phyloP scores from a whole-genome alignment of 1,284 basidiomycete species.

The Trichosporon faecale region DNA sequence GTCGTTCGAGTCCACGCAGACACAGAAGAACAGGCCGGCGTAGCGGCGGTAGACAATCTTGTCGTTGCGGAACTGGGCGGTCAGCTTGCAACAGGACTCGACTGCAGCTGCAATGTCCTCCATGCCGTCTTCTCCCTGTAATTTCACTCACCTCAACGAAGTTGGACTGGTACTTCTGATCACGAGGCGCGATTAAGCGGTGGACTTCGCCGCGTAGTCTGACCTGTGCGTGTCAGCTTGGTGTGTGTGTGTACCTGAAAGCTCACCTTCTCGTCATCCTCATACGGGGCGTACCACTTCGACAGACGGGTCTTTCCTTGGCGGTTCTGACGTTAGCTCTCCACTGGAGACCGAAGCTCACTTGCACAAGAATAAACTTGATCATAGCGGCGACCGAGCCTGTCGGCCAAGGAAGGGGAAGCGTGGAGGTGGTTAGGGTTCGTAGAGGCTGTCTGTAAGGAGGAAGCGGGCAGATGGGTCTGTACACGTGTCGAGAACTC shows the following conservation, averaged over 20 bases:
- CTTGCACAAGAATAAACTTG: constrained; percentile 89
- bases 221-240: constrained; percentile 59
- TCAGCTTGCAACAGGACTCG: neutral
- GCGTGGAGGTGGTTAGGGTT: neutral
- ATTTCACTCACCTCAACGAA: constrained; percentile 80
- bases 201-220: constrained; percentile 92
- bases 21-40: constrained; percentile 95
- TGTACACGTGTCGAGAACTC: neutral
- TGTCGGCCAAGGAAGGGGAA: neutral
- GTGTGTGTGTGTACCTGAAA: too few species aligned
- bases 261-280: constrained; percentile 88
- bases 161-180: constrained; percentile 98
- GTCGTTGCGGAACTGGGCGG: constrained; percentile 79
- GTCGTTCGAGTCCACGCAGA: constrained; percentile 96
- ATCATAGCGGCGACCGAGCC: constrained; percentile 60
- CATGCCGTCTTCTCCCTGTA: neutral
- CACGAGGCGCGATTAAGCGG: constrained; percentile 88
- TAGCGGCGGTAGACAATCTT: constrained; percentile 94
- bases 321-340: constrained; percentile 65
- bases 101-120: constrained; percentile 6
- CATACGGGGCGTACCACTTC: constrained; percentile 96
- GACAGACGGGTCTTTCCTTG: constrained; percentile 96
- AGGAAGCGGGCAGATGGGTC: neutral
- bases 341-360: constrained; percentile 41
- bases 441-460: neutral